Evolutionary conservation across 2,329 filamentous ascomycete species (phyloP), one percentile per base, ranked within the genome.

Genomic region (Venturia pyrina): DNA sequence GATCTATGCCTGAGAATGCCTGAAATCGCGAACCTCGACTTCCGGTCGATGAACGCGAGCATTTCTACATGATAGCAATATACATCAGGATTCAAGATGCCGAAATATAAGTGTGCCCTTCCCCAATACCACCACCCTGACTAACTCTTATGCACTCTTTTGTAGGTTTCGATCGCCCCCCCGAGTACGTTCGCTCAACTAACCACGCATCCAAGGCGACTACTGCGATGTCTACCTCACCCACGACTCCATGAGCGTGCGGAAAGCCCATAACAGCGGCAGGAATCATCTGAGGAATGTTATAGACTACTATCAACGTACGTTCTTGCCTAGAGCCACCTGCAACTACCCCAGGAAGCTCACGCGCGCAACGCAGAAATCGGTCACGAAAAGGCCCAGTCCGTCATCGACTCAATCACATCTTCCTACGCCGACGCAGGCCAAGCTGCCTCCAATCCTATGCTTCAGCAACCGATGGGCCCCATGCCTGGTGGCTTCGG

Each of bases 191-290:
- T 15, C n/a, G 21, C 53, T 5, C 53, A 21, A 59, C 53, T 59
- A 59, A 59, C 53, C 28, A 59, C 53, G 13, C 19, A n/a, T 10
- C 5, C 37, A 41, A 62, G 56, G 93, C 84, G 95, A 99, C 78
- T 99, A 99, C 80, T 99, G 95, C 85, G 95, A 99, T 89, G 95
- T 99, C 78, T 99, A 99, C 85, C 89, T 99, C 72, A 99, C 95
- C 71, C 95, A 99, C 85, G 95, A 99, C 84, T 96, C 92, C 59
- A 98, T 98, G 93, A 96, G 92, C 80, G 95, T 99, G 79, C 93
- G 95, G 73, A 98, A 98, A 82, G 95, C 95, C 62, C 95, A 99
- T 80, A 99, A 99, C 82, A 89, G 87, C 76, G 95, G 95, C 69
- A 87, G 93, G 73, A 99, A 99, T 81, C 95, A 99, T 76, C 81